Base-by-base conservation (phyloP, 176 grass and related monocot genomes). In the Hyparrhenia diplandra region DNA sequence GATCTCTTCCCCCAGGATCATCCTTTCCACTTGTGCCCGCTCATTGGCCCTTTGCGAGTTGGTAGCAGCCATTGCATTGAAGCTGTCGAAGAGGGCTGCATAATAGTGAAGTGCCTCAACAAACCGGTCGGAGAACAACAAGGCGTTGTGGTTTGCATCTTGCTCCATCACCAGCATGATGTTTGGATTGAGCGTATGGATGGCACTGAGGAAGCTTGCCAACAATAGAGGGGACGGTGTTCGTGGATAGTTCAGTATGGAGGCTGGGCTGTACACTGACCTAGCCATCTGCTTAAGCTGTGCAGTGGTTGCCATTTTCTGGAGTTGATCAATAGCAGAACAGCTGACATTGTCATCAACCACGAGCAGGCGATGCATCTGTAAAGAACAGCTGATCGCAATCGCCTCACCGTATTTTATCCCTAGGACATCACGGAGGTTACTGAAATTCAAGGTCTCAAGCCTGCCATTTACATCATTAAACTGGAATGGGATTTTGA, bases 121-220 rank as follows among this genome's bases (percentile, higher is more conserved):
- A 46, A 91, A 87, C 61, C 73, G 59, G 25, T 84, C 85, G 8
- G 17, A 47, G 61, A 91, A 88, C 78, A 68, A 32, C 4, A 75
- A 45, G 51, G 82, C 68, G 0, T 85, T 88, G 78, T 88, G 83
- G 75, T 88, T 79, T 25, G 90, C 90, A 17, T 88, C 86, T 54
- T 92, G 82, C 74, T 92, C 90, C 60, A 88, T 82, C 5, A 88
- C 43, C 13, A 85, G 27, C 21, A 86, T 55, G 69, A 92, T 86
- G 13, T 86, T 83, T 4, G 83, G 90, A 13, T 71, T 67, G 25
- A 88, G 90, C 6, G 21, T 46, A 4, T n/a, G 21, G 41, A 92
- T 21, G 2, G 62, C 78, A 13, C 7, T 75, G 47, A 87, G 62
- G 78, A 75, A 75, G 49, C 36, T 57, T n/a, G 64, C 78, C 49